Conservation (phyloP, 2,329 filamentous ascomycete genomes). For the Talaromyces rugulosus region DNA sequence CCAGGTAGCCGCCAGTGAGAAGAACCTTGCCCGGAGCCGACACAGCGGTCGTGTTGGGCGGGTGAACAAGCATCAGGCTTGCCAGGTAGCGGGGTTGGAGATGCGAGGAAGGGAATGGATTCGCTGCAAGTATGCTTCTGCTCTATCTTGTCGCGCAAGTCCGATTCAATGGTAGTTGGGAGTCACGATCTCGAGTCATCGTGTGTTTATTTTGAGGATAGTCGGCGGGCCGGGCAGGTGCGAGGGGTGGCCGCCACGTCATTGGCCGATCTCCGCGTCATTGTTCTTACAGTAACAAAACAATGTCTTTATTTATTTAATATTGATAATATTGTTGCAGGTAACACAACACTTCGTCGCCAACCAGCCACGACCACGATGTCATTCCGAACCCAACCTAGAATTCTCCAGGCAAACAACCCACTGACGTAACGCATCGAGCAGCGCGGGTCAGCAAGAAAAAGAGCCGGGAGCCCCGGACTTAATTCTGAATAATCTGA, state of each 20-base stretch:
- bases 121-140: too few species aligned
- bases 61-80: slow-evolving; percentile 8
- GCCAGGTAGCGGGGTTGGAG: background rate
- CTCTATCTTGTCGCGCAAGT: background rate
- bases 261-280: background rate
- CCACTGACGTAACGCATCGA: background rate
- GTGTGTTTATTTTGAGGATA: background rate
- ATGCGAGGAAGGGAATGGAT: background rate
- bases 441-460: slow-evolving; percentile 3
- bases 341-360: too few species aligned
- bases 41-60: slow-evolving; percentile 50
- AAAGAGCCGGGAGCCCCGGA: slow-evolving; percentile 9
- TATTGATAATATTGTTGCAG: too few species aligned
- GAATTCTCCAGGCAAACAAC: background rate
- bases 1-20: slow-evolving; percentile 89
- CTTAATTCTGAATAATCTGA: background rate
- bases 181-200: background rate
- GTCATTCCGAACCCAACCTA: too few species aligned
- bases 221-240: background rate
- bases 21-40: slow-evolving; percentile 97
- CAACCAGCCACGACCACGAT: too few species aligned
- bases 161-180: background rate
- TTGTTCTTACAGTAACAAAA: too few species aligned
- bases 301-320: too few species aligned
- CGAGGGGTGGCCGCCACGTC: background rate